Evolutionary conservation across 257 asterid species (phyloP).

Genomic region (Oldenlandia corymbosa): DNA sequence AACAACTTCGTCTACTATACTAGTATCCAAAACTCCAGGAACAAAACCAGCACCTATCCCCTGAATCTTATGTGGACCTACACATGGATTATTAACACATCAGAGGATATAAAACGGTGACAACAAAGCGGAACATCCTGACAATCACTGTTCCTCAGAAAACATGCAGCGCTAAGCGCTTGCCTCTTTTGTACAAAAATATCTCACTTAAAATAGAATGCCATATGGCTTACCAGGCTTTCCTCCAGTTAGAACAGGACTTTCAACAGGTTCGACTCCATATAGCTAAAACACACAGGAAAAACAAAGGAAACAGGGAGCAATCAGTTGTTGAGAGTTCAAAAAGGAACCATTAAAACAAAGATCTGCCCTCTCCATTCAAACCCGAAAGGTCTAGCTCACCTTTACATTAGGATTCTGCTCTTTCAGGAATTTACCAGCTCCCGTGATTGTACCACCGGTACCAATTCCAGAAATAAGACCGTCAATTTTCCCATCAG

Average conservation of each 20-base stretch:
- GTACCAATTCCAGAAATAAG: slow-evolving; percentile 73
- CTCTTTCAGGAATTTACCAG: slow-evolving; percentile 62
- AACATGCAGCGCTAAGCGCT: too few species aligned
- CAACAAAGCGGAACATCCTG: not conserved
- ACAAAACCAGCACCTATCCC: slow-evolving; percentile 97
- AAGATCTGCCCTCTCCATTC: not conserved
- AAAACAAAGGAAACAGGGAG: not conserved
- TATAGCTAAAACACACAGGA: slow-evolving; percentile 35
- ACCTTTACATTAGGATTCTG: slow-evolving; percentile 65
- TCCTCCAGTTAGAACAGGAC: slow-evolving; percentile 81
- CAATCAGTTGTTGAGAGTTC: not conserved
- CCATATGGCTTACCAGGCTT: slow-evolving; percentile 67
- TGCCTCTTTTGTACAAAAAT: not conserved
- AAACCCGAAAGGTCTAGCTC: slow-evolving; percentile 2
- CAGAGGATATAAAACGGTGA: slow-evolving; percentile 3
- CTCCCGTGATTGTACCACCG: slow-evolving; percentile 76
- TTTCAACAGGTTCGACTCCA: slow-evolving; percentile 80
- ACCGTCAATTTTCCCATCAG: slow-evolving; percentile 54
- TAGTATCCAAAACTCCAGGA: slow-evolving; percentile 77
- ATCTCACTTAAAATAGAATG: not conserved
- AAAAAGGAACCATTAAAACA: not conserved
- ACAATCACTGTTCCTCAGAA: not conserved
- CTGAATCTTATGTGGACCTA: slow-evolving; percentile 96
- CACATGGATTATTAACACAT: slow-evolving; percentile 9
- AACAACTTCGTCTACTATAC: slow-evolving; percentile 74